Evolutionary conservation across 495 filamentous ascomycete genomes (phyloP).

Genomic region (Penicillium coprophilum): DNA sequence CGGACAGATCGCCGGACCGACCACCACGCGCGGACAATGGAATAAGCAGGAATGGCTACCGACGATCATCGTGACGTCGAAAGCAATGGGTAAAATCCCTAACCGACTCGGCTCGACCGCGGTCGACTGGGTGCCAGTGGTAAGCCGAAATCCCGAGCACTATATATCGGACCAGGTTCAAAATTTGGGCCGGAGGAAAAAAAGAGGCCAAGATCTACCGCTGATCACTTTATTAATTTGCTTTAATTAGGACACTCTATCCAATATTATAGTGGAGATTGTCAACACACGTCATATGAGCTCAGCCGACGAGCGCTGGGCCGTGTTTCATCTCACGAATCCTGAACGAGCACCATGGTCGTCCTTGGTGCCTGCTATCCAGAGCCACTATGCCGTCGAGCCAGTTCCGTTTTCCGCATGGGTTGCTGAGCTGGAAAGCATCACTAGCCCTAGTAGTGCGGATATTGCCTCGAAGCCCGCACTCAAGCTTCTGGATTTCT

Average conservation of each 20-base stretch:
- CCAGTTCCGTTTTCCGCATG: constrained; percentile 22
- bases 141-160: constrained; percentile 9
- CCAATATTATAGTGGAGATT: constrained; percentile 24
- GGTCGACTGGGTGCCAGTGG: constrained; percentile 31
- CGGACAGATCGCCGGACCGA: constrained; percentile 59
- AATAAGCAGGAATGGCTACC: constrained; percentile 41
- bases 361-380: constrained; percentile 24
- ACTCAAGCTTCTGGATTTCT: constrained; percentile 31
- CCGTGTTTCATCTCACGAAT: constrained; percentile 35
- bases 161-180: background rate
- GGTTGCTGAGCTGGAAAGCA: constrained; percentile 27
- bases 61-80: constrained; percentile 36
- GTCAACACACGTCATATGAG: constrained; percentile 18
- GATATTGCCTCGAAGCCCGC: constrained; percentile 27
- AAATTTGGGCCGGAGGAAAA: background rate
- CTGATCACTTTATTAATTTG: background rate
- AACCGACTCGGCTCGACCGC: constrained; percentile 18
- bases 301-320: background rate
- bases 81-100: constrained; percentile 27
- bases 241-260: constrained; percentile 21
- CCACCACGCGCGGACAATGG: constrained; percentile 30
- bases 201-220: background rate
- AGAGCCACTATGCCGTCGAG: constrained; percentile 13
- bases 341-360: constrained; percentile 22
- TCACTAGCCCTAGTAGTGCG: constrained; percentile 16